These are phyloP conservation scores for Acarospora socialis DNA, from an alignment of 2,329 filamentous ascomycete genomes.

Conservation along the genomic window DNA sequence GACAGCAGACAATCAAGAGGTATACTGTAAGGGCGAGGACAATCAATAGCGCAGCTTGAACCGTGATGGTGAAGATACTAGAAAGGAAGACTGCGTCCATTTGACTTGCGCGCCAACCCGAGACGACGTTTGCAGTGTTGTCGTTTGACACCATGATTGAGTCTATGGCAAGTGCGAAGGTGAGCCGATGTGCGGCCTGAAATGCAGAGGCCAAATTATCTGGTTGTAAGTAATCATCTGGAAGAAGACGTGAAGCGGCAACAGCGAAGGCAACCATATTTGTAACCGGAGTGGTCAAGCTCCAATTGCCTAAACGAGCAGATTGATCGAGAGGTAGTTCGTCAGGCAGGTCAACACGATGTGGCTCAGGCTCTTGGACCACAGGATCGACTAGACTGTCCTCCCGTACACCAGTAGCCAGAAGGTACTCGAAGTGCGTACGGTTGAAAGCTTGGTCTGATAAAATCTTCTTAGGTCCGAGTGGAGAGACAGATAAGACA, in stretches of 20 bases:
- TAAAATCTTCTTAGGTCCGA: conserved; percentile 13
- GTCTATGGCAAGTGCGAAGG: conserved; percentile 24
- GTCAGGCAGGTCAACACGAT: conserved; percentile 12
- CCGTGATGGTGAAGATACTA: neutral
- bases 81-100: neutral
- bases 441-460: conserved; percentile 23
- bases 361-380: conserved; percentile 1
- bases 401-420: conserved; percentile 18
- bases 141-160: conserved; percentile 6
- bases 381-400: too few species aligned
- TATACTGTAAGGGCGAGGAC: conserved; percentile 5
- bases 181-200: conserved; percentile 27
- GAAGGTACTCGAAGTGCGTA: conserved; percentile 25
- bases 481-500: conserved; percentile 12
- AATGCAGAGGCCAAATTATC: conserved; percentile 22
- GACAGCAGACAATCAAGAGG: conserved; percentile 15
- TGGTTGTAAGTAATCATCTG: conserved; percentile 24
- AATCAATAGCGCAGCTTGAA: conserved; percentile 3
- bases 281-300: conserved; percentile 15
- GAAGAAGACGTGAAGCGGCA: conserved; percentile 14
- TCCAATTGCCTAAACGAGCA: conserved; percentile 12
- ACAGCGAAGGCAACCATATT: conserved; percentile 28
- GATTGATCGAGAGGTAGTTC: conserved; percentile 13
- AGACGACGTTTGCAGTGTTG: conserved; percentile 19
- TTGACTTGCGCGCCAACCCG: conserved; percentile 16